Conservation (phyloP, 2,329 filamentous ascomycete genomes). For the Clonostachys sp. region DNA sequence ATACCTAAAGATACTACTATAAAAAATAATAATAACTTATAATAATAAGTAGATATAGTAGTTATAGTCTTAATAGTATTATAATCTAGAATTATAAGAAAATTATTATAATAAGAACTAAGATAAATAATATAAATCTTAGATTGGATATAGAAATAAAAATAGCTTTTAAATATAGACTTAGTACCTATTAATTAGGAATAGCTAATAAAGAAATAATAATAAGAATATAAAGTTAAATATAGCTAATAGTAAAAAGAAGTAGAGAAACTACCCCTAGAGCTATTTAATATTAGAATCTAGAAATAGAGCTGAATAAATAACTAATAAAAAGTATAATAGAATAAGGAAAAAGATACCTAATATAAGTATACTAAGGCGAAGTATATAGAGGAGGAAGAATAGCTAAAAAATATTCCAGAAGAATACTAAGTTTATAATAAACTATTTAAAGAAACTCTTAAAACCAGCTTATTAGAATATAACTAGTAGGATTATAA, state of each 20-base stretch:
- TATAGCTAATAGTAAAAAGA: background rate
- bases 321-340: background rate
- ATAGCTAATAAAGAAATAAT: background rate
- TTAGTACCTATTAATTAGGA: background rate
- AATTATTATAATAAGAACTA: background rate
- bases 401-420: background rate
- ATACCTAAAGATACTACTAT: background rate
- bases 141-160: background rate
- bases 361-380: background rate
- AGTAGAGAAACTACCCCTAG: background rate
- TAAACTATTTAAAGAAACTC: conserved; percentile 5
- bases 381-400: background rate
- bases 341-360: background rate
- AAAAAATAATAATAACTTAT: background rate
- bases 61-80: background rate
- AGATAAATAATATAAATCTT: background rate
- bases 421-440: conserved; percentile 1
- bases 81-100: background rate
- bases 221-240: background rate
- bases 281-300: background rate
- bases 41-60: background rate
- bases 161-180: background rate
- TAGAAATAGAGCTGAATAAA: background rate
- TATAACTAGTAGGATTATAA: too few species aligned
- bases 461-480: too few species aligned